phyloP scores from a whole-genome alignment of 768 basidiomycete species.

The Mycena leptocephala region DNA sequence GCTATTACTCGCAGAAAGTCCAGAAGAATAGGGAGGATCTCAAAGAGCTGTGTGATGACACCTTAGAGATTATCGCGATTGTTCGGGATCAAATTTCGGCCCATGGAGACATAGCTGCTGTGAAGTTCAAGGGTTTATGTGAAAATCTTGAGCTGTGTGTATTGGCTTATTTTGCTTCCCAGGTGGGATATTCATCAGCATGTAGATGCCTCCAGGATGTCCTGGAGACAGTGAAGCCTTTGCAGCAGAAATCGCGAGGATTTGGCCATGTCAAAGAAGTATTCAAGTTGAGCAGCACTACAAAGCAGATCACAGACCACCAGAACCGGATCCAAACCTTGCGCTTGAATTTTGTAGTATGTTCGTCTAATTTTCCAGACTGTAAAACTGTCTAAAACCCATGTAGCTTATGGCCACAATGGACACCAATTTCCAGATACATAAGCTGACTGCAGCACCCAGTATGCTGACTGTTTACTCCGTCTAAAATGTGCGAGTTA shows the following conservation, averaged over 20 bases:
- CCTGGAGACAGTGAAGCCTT: not conserved
- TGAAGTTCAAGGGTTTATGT: constrained; percentile 5
- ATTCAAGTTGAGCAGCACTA: not conserved
- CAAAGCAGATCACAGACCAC: not conserved
- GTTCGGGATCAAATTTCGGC: constrained; percentile 7
- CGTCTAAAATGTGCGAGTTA: not conserved
- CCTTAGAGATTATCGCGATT: constrained; percentile 8
- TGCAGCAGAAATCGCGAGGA: not conserved
- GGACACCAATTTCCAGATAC: constrained; percentile 11
- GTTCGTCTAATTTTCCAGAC: not conserved
- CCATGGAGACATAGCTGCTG: not conserved
- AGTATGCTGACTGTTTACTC: not conserved
- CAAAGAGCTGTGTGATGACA: constrained; percentile 7
- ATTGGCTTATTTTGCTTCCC: not conserved
- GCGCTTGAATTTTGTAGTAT: constrained; percentile 10
- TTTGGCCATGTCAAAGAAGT: constrained; percentile 6
- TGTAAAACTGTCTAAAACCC: not conserved
- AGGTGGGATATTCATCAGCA: not conserved
- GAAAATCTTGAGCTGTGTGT: constrained; percentile 9
- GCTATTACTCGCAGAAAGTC: not conserved
- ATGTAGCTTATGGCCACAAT: not conserved
- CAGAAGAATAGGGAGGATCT: constrained; percentile 25
- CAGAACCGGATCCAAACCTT: not conserved
- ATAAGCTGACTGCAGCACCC: not conserved
- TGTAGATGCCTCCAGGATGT: constrained; percentile 5